Evolutionary conservation across 805 yeast species (phyloP), one percentile per base, ranked within the genome.

Genomic region (Blastobotrys mokoenaii): DNA sequence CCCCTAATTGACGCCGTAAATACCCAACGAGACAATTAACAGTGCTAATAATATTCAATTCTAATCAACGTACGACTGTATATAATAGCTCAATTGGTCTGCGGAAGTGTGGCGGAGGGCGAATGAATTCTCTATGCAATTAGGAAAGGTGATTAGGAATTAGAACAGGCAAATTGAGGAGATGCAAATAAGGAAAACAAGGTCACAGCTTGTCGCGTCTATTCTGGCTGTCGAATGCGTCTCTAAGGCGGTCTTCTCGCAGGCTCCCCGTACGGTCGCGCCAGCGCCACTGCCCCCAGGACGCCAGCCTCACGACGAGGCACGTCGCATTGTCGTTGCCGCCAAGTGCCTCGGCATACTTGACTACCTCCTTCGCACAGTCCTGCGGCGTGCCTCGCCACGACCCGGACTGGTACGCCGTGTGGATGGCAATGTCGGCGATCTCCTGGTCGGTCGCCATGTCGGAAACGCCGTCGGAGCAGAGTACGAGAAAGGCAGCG

Each of bases 291-390:
- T 79, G 74, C 4, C 96, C 96, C 98, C 98, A 93, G 8, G 96
- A 96, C 31, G 75, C 72, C 46, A 93, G 67, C 48, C 94, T 69
- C 9, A 90, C 64, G 3, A 93, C 84, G 50, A 83, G 58, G 60
- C 96, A 87, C 2, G 97, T 87, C n/a, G 97, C 95, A 64, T 93
- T 93, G 62, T 93, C 98, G 56, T 85, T 88, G 2, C 95, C 93
- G 11, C 95, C 95, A 7, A 89, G 74, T 36, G 84, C 84, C 59
- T 83, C 88, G 9, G 88, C 82, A 61, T 80, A 93, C 55, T 80
- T 74, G 10, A 90, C 77, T 15, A 93, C 84, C 60, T 89, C 97
- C 49, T 77, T 79, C 0, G 97, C 89, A 32, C 94, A 85, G 38
- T 68, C 74, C 55, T 85, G 95, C 0, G 97, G 96, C 0, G 88